Percentiles rank a stretch among this genome's conserved stretches.
These are phyloP conservation scores for Fusarium anthophilum DNA, from an alignment of 2,329 filamentous ascomycete genomes.

Conservation along the genomic window DNA sequence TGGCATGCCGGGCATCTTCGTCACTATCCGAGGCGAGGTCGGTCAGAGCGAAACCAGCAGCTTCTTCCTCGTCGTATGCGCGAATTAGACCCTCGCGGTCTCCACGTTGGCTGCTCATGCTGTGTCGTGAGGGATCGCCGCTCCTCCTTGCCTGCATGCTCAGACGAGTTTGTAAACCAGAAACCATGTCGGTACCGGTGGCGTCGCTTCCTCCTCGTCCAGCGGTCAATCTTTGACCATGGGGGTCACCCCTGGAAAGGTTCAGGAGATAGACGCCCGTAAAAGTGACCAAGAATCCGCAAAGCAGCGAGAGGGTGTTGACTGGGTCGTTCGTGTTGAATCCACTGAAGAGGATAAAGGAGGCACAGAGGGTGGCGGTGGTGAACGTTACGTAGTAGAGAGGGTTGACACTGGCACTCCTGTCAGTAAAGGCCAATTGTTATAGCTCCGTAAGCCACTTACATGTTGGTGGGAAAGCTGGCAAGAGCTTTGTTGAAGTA, in stretches of 20 bases:
- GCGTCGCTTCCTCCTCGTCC: constrained; percentile 74
- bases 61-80: constrained; percentile 86
- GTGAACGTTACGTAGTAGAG: constrained; percentile 98
- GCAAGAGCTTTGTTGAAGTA: constrained; percentile 99
- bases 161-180: constrained; percentile 86
- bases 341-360: constrained; percentile 93
- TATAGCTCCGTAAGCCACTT: constrained; percentile 50
- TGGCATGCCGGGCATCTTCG: constrained; percentile 60
- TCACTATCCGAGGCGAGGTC: constrained; percentile 84
- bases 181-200: constrained; percentile 90
- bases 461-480: constrained; percentile 98
- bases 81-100: constrained; percentile 87
- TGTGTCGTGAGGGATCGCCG: constrained; percentile 70
- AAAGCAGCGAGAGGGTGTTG: constrained; percentile 91
- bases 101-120: constrained; percentile 69
- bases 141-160: constrained; percentile 93
- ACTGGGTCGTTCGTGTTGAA: constrained; percentile 95
- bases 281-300: constrained; percentile 94
- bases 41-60: constrained; percentile 76
- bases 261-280: constrained; percentile 95
- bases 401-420: constrained; percentile 79
- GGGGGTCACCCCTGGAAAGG: constrained; percentile 90
- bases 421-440: neutral
- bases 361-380: constrained; percentile 90
- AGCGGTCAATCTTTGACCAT: constrained; percentile 74